A percentile compares a stretch with the other conserved stretches of the same genome.
Evolutionary conservation across 202 grass and related monocot species (phyloP).

Genomic region (Musa balbisiana): DNA sequence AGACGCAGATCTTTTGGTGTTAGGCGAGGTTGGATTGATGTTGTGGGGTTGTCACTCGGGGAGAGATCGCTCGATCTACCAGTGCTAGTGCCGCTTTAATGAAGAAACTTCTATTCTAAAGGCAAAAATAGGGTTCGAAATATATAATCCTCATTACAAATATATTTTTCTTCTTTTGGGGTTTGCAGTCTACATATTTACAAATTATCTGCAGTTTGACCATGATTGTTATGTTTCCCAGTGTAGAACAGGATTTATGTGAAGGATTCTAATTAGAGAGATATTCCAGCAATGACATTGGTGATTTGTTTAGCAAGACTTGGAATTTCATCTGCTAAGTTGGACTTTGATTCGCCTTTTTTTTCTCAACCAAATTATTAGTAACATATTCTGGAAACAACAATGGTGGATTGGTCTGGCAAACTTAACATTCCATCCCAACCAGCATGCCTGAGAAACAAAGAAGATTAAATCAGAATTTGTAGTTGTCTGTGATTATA

Average conservation of each 20-base stretch:
- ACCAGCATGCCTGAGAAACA: neutral
- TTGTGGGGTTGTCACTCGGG: neutral
- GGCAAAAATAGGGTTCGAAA: neutral
- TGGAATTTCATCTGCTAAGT: neutral
- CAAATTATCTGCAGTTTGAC: neutral
- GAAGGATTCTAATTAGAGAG: neutral
- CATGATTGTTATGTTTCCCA: neutral
- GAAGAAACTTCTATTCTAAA: neutral
- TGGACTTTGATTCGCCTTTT: no score
- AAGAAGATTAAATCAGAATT: neutral
- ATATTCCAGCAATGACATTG: neutral
- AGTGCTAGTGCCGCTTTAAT: neutral
- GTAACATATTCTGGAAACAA: no score
- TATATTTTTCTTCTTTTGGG: neutral
- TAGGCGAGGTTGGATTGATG: neutral
- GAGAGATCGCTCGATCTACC: neutral
- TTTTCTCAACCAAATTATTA: no score
- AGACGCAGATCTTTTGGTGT: no score
- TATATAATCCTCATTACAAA: neutral
- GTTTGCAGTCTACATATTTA: neutral
- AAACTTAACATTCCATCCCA: neutral
- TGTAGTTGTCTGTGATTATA: neutral
- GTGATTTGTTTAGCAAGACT: neutral
- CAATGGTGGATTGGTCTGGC: no score
- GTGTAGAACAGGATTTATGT: neutral